Conservation (phyloP, 2,329 filamentous ascomycete genomes). For the Immersiporthe knoxdaviesiana region DNA sequence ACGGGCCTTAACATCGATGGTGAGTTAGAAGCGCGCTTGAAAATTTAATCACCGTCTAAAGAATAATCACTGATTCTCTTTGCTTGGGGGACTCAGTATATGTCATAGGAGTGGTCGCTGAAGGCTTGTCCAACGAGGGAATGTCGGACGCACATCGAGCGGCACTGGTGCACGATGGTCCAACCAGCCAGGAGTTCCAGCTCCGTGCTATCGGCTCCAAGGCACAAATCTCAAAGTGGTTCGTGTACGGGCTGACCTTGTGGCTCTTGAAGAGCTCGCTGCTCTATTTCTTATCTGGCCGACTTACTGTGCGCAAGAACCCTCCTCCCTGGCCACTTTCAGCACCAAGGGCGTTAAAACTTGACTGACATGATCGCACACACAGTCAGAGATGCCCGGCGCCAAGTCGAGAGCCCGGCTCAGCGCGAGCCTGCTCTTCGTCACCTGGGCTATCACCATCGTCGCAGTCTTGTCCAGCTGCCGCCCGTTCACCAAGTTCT, state of each 20-base stretch:
- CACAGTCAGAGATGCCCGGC: constrained; percentile 40
- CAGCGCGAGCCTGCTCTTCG: constrained; percentile 52
- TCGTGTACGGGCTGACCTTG: constrained; percentile 55
- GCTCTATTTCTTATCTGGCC: constrained; percentile 56
- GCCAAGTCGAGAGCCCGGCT: constrained; percentile 47
- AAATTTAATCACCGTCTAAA: too few relatives aligned
- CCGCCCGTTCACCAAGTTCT: constrained; percentile 55
- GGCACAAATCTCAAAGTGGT: constrained; percentile 60
- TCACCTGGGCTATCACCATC: constrained; percentile 53
- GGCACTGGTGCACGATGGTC: constrained; percentile 38
- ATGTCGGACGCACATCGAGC: constrained; percentile 57
- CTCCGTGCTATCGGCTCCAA: constrained; percentile 58
- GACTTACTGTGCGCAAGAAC: constrained; percentile 52
- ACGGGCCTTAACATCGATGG: constrained; percentile 3
- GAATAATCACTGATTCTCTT: too few relatives aligned
- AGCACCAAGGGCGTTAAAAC: background rate
- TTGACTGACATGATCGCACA: background rate
- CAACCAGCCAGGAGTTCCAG: constrained; percentile 17
- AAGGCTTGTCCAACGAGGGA: constrained; percentile 59
- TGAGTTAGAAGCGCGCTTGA: background rate
- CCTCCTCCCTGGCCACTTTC: background rate
- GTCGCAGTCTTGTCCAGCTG: constrained; percentile 57
- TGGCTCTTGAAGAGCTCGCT: constrained; percentile 62
- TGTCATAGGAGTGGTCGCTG: constrained; percentile 18
- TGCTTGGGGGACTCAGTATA: constrained; percentile 8